These are phyloP conservation scores for Persicaria maculosa DNA, from an alignment of 148 eudicot species.

Conservation along the genomic window DNA sequence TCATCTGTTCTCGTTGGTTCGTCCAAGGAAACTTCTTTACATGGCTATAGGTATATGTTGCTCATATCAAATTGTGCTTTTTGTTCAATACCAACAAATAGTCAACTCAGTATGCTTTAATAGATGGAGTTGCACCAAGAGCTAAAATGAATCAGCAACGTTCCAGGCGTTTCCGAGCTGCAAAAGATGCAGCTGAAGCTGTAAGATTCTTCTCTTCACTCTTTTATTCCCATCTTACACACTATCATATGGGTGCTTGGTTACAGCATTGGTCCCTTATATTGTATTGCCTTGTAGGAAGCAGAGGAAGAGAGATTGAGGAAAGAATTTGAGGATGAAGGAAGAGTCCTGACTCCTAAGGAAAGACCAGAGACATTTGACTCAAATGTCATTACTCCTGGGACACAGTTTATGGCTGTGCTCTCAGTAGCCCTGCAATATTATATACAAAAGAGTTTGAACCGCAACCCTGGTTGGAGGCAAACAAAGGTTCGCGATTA, in stretches of 20 bases:
- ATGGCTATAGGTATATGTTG: conserved; percentile 74
- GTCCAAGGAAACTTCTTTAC: conserved; percentile 90
- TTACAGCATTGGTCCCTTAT: not conserved
- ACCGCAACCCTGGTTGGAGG: conserved; percentile 73
- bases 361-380: conserved; percentile 80
- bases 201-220: conserved; percentile 33
- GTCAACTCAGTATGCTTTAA: conserved; percentile 14
- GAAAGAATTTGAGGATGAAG: conserved; percentile 74
- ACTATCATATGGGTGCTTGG: not conserved
- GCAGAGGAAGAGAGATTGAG: conserved; percentile 72
- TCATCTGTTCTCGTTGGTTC: conserved; percentile 74
- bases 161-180: conserved; percentile 93
- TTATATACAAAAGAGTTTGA: conserved; percentile 68
- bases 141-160: conserved; percentile 99
- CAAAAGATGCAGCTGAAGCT: conserved; percentile 96
- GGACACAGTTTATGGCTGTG: conserved; percentile 85
- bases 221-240: not conserved
- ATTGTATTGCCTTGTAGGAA: conserved; percentile 38
- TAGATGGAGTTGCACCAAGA: conserved; percentile 99
- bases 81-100: conserved; percentile 3
- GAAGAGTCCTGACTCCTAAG: conserved; percentile 42
- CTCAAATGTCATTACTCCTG: conserved; percentile 96
- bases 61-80: not conserved
- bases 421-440: conserved; percentile 92
- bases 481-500: conserved; percentile 56